Percentiles rank a stretch among this genome's conserved stretches.
These are phyloP conservation scores for Nigrospora oryzae DNA, from an alignment of 2,329 filamentous ascomycete species.

Conservation along the genomic window DNA sequence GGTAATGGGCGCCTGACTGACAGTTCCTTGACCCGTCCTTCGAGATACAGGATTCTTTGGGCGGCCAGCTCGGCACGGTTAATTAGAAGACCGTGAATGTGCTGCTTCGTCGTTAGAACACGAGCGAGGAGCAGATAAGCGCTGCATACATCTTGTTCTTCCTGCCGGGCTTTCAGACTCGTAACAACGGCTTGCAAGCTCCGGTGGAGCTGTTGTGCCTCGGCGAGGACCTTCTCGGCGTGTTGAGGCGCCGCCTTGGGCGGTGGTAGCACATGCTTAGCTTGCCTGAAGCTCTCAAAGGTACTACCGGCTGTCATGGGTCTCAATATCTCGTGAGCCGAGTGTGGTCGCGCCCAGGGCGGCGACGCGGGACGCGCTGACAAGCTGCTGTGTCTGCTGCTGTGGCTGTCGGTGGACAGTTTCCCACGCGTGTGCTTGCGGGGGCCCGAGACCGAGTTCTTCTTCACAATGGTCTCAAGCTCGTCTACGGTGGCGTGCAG, in stretches of 20 bases:
- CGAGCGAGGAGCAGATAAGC: neutral
- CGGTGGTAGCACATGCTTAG: neutral
- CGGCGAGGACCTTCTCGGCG: slow-evolving; percentile 24
- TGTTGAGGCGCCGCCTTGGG: slow-evolving; percentile 9
- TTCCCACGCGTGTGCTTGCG: no score
- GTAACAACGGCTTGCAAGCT: slow-evolving; percentile 40
- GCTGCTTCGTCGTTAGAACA: slow-evolving; percentile 22
- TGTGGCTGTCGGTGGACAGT: no score
- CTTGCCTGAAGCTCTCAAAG: neutral
- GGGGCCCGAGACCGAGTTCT: no score
- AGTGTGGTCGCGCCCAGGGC: no score
- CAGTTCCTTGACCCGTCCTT: slow-evolving; percentile 50
- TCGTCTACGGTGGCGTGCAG: slow-evolving; percentile 33
- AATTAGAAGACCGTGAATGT: slow-evolving; percentile 54
- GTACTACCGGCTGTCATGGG: no score
- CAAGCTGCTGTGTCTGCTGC: no score
- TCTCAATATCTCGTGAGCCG: no score
- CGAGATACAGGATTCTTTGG: slow-evolving; percentile 50
- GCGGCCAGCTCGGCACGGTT: slow-evolving; percentile 48
- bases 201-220: slow-evolving; percentile 37
- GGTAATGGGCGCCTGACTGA: slow-evolving; percentile 23
- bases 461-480: slow-evolving; percentile 23
- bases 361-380: no score
- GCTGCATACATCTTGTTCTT: slow-evolving; percentile 47
- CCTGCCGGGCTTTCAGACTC: slow-evolving; percentile 44